Base-by-base conservation (phyloP, 805 yeast species). In the Wickerhamomyces subpelliculosus region DNA sequence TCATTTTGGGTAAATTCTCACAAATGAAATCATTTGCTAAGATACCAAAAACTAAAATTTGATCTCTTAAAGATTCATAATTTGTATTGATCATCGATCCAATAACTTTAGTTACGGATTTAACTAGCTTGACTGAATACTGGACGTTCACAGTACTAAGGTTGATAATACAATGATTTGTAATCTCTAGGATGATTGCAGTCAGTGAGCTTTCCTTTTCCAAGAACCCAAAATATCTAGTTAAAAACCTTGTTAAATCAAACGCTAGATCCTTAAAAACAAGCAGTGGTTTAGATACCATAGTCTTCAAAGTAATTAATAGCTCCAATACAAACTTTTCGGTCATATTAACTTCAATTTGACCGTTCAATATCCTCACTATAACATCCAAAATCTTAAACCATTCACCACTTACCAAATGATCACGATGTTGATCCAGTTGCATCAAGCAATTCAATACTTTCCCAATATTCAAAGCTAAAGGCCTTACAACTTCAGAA, bases 121-220 rank as follows among this genome's bases (percentile, higher is more conserved):
- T 55, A 12, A 67, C 61, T 4, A 77, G 44, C 16, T 49, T 46
- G 42, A 68, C 47, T 4, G 72, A 64, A 17, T 62, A 49, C 5
- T 51, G 38, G 7, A 70, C 49, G 46, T 73, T 64, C 5, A 61
- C 52, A 0, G 72, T 65, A 3, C 74, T 61, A 5, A 68, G 51
- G n/a, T 61, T 55, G 0, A 70, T 44, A 7, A 78, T 46, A 4
- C 69, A 46, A 26, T 62, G 65, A 49, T 78, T 79, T 14, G 72
- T 53, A 13, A 79, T 54, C 36, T 64, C 62, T 32, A 78, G 51
- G 2, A 67, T 48, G 3, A 49, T 27, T 8, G 64, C 52, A 8
- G 67, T 59, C 17, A 56, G 49, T 3, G 52, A 44, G 18, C 51
- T 48, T 36, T 62, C 67, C 27, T 51, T 56, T 4, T 37, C 39